Conservation (phyloP, 129 eudicot genomes). For the Cynara cardunculus region DNA sequence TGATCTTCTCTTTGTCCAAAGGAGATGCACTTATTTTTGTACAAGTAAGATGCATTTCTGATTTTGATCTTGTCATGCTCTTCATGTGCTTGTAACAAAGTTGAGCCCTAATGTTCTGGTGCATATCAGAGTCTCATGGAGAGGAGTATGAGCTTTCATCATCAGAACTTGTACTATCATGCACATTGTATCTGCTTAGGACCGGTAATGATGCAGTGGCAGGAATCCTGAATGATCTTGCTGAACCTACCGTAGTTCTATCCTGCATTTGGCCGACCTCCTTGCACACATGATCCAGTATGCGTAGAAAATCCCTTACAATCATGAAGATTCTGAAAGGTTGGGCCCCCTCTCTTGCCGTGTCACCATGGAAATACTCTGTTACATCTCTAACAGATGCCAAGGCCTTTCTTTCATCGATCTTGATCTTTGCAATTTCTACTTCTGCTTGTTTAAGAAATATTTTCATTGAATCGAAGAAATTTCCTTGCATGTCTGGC, state of each 20-base stretch:
- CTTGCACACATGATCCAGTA: slow-evolving; percentile 83
- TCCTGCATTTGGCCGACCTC: slow-evolving; percentile 88
- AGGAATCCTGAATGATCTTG: slow-evolving; percentile 78
- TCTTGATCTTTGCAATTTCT: slow-evolving; percentile 58
- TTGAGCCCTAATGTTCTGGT: slow-evolving; percentile 13
- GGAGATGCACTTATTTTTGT: slow-evolving; percentile 18
- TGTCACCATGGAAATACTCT: slow-evolving; percentile 90
- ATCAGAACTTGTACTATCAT: slow-evolving; percentile 50
- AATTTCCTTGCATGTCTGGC: slow-evolving; percentile 57
- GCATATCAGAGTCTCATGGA: slow-evolving; percentile 31
- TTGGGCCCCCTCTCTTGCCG: slow-evolving; percentile 83
- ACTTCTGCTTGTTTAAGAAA: slow-evolving; percentile 68
- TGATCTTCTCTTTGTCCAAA: slow-evolving; percentile 11
- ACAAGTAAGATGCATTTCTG: slow-evolving; percentile 18
- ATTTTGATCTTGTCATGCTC: slow-evolving; percentile 1
- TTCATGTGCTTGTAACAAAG: slow-evolving; percentile 4
- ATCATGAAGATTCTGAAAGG: slow-evolving; percentile 87
- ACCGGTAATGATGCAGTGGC: slow-evolving; percentile 78
- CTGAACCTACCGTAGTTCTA: slow-evolving; percentile 55
- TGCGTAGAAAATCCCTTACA: slow-evolving; percentile 77
- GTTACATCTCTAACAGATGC: slow-evolving; percentile 75
- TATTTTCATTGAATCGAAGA: slow-evolving; percentile 66
- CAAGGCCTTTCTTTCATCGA: slow-evolving; percentile 61
- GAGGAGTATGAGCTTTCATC: slow-evolving; percentile 64
- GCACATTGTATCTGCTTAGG: slow-evolving; percentile 58